These are phyloP conservation scores for Nymphaea thermarum DNA, from an alignment of 164 flowering plant genomes.

Conservation along the genomic window DNA sequence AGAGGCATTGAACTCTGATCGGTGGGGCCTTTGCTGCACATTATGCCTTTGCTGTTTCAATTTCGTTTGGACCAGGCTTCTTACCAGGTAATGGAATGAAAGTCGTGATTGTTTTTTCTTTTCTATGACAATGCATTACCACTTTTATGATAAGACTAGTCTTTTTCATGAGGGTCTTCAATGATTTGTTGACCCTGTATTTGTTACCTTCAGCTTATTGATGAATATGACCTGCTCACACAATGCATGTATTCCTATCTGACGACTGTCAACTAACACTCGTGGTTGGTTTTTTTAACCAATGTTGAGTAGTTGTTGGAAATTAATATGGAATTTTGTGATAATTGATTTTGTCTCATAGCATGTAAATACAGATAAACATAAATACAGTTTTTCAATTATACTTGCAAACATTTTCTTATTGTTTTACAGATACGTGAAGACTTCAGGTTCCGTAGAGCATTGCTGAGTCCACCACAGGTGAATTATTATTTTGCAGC, in stretches of 20 bases:
- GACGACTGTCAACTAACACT: background rate
- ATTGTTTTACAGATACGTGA: no score
- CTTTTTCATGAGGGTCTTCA: background rate
- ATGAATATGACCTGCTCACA: background rate
- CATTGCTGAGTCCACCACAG: no score
- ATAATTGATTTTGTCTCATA: background rate
- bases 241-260: background rate
- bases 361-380: no score
- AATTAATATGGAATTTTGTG: background rate
- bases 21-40: background rate
- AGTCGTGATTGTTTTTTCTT: background rate
- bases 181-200: background rate
- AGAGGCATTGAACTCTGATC: background rate
- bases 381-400: no score
- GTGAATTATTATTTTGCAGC: no score
- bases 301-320: background rate
- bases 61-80: background rate
- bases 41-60: background rate
- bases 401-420: no score
- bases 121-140: background rate
- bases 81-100: background rate
- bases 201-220: background rate
- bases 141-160: background rate
- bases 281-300: background rate
- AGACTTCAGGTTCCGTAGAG: no score